phyloP scores from a whole-genome alignment of 495 filamentous ascomycete species.

The Penicillium tannophilum region DNA sequence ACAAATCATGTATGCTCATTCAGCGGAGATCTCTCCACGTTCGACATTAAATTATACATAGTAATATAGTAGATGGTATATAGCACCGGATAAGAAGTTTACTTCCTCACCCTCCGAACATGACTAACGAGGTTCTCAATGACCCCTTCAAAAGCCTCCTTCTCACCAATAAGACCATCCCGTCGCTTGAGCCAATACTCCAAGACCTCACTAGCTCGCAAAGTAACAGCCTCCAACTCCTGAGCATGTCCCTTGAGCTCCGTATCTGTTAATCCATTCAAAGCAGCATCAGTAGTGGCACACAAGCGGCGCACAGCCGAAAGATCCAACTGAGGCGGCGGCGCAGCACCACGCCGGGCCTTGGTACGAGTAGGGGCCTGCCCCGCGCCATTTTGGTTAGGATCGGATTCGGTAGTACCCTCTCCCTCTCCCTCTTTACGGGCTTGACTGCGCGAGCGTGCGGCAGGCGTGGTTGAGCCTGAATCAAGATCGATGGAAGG shows the following conservation, averaged over 20 bases:
- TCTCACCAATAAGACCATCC: slow-evolving; percentile 83
- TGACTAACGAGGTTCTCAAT: slow-evolving; percentile 98
- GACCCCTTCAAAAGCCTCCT: slow-evolving; percentile 95
- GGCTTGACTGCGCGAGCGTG: slow-evolving; percentile 42
- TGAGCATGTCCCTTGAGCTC: slow-evolving; percentile 77
- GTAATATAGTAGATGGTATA: slow-evolving; percentile 9
- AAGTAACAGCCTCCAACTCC: slow-evolving; percentile 66
- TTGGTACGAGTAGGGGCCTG: slow-evolving; percentile 42
- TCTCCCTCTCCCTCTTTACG: slow-evolving; percentile 55
- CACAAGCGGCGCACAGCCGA: slow-evolving; percentile 75
- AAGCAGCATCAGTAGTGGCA: slow-evolving; percentile 77
- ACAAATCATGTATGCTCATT: slow-evolving; percentile 12
- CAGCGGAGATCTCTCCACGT: slow-evolving; percentile 13
- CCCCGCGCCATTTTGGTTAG: slow-evolving; percentile 40
- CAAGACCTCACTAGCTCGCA: slow-evolving; percentile 71
- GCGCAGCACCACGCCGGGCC: slow-evolving; percentile 56
- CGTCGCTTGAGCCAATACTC: slow-evolving; percentile 87
- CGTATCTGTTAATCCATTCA: slow-evolving; percentile 70
- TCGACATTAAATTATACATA: slow-evolving; percentile 32
- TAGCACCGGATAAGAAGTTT: slow-evolving; percentile 4
- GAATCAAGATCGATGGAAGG: slow-evolving; percentile 71
- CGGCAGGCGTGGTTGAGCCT: slow-evolving; percentile 30
- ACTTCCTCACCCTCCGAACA: slow-evolving; percentile 83
- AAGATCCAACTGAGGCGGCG: slow-evolving; percentile 78
- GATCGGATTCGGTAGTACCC: slow-evolving; percentile 17